Evolutionary conservation across 1,284 basidiomycete species (phyloP).

Genomic region (Austroboletus niveus): DNA sequence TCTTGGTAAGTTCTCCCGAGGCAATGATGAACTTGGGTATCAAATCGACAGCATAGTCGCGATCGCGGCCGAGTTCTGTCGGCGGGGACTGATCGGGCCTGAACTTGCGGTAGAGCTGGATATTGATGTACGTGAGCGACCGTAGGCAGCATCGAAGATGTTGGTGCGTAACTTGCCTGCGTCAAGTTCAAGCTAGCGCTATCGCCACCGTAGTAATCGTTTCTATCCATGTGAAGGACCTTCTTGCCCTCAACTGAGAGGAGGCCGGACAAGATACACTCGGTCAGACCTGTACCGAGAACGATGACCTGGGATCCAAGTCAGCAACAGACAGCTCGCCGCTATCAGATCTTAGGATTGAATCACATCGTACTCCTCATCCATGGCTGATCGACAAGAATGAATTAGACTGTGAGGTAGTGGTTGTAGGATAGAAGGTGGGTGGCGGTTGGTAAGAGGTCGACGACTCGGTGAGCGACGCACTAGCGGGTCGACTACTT

Average conservation of each 20-base stretch:
- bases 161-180: constrained; percentile 59
- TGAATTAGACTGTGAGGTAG: constrained; percentile 7
- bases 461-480: neutral
- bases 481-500: constrained; percentile 18
- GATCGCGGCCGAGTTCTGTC: constrained; percentile 84
- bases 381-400: constrained; percentile 51
- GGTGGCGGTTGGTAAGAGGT: neutral
- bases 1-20: constrained; percentile 96
- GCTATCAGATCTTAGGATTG: constrained; percentile 18
- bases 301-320: constrained; percentile 72
- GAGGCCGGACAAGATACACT: constrained; percentile 96
- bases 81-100: constrained; percentile 71
- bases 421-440: constrained; percentile 14
- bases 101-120: constrained; percentile 96
- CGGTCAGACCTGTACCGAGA: constrained; percentile 94
- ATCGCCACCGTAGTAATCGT: constrained; percentile 99
- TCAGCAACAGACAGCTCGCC: constrained; percentile 14
- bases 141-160: constrained; percentile 8
- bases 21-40: constrained; percentile 98
- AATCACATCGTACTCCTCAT: constrained; percentile 86
- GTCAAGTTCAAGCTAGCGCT: constrained; percentile 97
- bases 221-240: constrained; percentile 99
- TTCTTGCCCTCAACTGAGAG: constrained; percentile 99
- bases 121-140: constrained; percentile 19
- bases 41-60: constrained; percentile 95